Evolutionary conservation across 169 alveolate species (phyloP), one percentile per base, ranked within the genome.

Genomic region (Cryptosporidium canis): DNA sequence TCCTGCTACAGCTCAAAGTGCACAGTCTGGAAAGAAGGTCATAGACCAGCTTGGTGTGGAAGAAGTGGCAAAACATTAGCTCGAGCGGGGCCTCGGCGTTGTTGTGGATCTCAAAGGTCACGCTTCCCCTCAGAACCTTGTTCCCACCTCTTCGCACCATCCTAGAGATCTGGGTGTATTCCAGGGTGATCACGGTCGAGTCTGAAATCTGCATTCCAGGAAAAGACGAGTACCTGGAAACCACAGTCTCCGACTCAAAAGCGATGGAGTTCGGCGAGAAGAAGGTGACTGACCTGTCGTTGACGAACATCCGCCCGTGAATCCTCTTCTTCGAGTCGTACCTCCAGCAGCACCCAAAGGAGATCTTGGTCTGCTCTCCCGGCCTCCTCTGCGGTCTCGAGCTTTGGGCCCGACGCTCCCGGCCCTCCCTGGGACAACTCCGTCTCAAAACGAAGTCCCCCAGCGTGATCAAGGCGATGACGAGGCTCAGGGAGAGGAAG

Each of bases 291-390:
- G 65, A 11, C 24, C 55, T 61, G 8, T 77, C 87, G 21, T 21
- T 39, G 5, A 77, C 61, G 24, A 58, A 77, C 71, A 77, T 58
- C 45, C 87, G 29, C 11, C 87, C 87, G 24, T 77, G 87, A 35
- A 77, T 61, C 18, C 87, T 77, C 44, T 77, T 77, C 45, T 77
- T 77, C n/a, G 87, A 77, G 5, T 77, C 87, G 45, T 77, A 77
- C 44, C 87, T 77, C 87, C 87, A 77, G 37, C 87, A 77, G 35
- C 87, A 77, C 4, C 87, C 87, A 77, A 77, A 77, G 18, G 87
- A 58, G 31, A 58, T 61, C 21, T 24, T 39, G 39, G 67, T 51
- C 31, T 48, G 44, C 9, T 48, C 51, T 5, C 45, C 24, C 12
- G 8, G 16, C 9, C 31, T 35, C 9, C 45, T 61, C 2, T 0